These are phyloP conservation scores for Phaeolepiota aurea DNA, from an alignment of 768 basidiomycete genomes.

Conservation along the genomic window DNA sequence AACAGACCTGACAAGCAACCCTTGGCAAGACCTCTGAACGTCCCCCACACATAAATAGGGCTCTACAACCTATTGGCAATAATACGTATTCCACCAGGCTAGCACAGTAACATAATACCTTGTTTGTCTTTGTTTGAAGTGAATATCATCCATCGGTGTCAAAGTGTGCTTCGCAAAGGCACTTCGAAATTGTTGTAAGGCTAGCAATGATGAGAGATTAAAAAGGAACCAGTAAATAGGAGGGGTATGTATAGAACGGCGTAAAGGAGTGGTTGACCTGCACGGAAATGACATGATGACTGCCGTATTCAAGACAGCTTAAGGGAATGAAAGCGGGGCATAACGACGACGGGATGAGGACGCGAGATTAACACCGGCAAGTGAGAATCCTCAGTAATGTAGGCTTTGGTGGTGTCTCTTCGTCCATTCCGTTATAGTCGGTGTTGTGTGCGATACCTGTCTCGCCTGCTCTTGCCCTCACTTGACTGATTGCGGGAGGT, in stretches of 20 bases:
- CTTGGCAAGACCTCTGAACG: no score
- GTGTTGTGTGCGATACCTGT: constrained; percentile 55
- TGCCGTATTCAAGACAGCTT: constrained; percentile 9
- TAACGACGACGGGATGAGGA: constrained; percentile 14
- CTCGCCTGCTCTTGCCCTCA: constrained; percentile 65
- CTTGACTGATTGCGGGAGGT: constrained; percentile 65
- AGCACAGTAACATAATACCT: no score
- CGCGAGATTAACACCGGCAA: constrained; percentile 60
- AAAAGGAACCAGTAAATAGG: constrained; percentile 7
- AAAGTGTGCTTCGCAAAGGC: neutral
- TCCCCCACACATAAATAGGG: no score
- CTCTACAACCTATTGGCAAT: no score
- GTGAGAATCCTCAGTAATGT: constrained; percentile 64
- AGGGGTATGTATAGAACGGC: constrained; percentile 10
- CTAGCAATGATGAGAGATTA: constrained; percentile 22
- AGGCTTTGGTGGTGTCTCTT: constrained; percentile 43
- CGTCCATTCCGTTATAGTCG: constrained; percentile 48
- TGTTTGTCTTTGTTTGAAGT: no score
- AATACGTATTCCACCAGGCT: no score
- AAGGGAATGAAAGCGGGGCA: constrained; percentile 14
- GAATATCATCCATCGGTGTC: no score
- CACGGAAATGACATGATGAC: constrained; percentile 7
- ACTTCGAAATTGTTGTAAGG: constrained; percentile 8
- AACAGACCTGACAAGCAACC: no score
- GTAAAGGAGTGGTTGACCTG: constrained; percentile 13